Evolutionary conservation across 805 yeast genomes (phyloP), one percentile per base, ranked within the genome.

Genomic region (Maudiozyma bulderi): DNA sequence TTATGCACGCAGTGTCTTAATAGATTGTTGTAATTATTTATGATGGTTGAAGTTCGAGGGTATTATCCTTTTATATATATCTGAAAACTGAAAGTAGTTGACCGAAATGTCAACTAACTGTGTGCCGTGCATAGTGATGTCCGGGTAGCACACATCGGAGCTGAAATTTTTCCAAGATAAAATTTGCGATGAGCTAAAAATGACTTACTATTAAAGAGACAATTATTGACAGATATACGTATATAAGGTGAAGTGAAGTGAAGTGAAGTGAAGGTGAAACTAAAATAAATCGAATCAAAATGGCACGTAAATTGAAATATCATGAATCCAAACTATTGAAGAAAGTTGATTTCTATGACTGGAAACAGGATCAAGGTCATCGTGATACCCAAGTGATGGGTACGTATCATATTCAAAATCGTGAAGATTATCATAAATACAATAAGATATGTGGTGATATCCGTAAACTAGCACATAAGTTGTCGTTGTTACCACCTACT

Each of bases 361-460:
- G 98, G 97, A 93, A 93, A 67, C 95, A 88, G 60, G 99, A 93
- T 65, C 82, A 84, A 49, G 88, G 91, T 32, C 99, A 93, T 67
- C 74, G 99, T 57, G 99, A 91, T 58, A 82, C 95, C n/a, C 91
- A 86, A 67, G 95, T 93, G 34, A 93, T 93, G 95, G 77, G 95
- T 58, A 84, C 86, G 47, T 93, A 90, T 67, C 96, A 91, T 65
- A 77, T 93, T 43, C 96, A 89, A 64, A 86, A 90, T 65, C 79
- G 99, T 65, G 96, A 89, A 65, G 99, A 93, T 66, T 93, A 93
- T 65, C 95, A 86, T 66, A 87, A 87, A 64, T 93, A 93, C 69
- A 93, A 93, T 72, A 83, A 81, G 60, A 78, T 93, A 46, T 89
- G 97, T 67, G 99, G 99, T 55, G 86, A 85, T 40, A 78, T 95